Conservation (phyloP, 768 basidiomycete genomes). For the Xerocomellus intermedius region DNA sequence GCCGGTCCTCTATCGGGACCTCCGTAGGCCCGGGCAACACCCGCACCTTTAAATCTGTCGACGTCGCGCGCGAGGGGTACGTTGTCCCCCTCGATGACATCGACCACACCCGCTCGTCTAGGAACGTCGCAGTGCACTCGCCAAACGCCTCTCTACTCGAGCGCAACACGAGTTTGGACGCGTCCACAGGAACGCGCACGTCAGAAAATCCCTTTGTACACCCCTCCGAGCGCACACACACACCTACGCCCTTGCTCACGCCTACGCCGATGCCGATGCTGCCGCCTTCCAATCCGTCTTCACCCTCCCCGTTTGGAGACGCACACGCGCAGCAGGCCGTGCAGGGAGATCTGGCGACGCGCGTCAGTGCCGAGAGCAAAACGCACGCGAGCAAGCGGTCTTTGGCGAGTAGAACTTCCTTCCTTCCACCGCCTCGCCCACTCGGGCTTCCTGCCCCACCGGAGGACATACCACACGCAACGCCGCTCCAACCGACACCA, state of each 20-base stretch:
- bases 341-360: constrained; percentile 8
- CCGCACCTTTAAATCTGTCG: constrained; percentile 49
- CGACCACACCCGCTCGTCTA: constrained; percentile 33
- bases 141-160: constrained; percentile 20
- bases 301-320: constrained; percentile 39
- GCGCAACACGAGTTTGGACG: constrained; percentile 15
- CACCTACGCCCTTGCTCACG: neutral
- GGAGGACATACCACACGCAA: constrained; percentile 36
- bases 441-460: constrained; percentile 55
- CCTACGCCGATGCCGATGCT: neutral
- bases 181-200: neutral
- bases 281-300: constrained; percentile 4
- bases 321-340: constrained; percentile 23
- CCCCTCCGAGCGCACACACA: constrained; percentile 18
- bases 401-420: constrained; percentile 7
- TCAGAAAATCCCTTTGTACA: constrained; percentile 47
- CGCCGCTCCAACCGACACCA: constrained; percentile 38
- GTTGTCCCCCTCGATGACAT: constrained; percentile 55
- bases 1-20: constrained; percentile 35
- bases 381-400: neutral
- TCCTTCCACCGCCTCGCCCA: constrained; percentile 50
- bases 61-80: constrained; percentile 32
- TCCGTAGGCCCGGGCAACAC: constrained; percentile 29
- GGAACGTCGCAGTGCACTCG: constrained; percentile 38
- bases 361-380: neutral